A percentile compares a stretch with the other conserved stretches of the same genome.
Conservation (phyloP, 495 filamentous ascomycete species). For the Lophiotrema nucula region DNA sequence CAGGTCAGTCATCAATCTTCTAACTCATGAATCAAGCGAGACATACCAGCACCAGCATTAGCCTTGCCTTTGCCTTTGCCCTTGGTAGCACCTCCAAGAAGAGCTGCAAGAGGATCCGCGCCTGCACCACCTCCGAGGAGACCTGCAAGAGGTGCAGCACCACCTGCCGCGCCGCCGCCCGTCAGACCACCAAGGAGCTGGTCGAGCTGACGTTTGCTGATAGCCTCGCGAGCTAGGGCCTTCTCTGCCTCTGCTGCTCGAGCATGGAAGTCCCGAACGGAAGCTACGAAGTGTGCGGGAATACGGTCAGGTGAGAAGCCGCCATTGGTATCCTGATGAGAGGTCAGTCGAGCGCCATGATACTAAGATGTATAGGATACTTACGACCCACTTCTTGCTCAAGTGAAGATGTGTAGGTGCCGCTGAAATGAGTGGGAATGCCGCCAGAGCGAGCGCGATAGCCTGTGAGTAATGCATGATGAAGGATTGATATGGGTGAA, state of each 20-base stretch:
- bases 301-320: conserved; percentile 2
- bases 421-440: conserved; percentile 4
- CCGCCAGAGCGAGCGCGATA: conserved; percentile 9
- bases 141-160: not conserved
- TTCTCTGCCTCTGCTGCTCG: not conserved
- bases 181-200: conserved; percentile 14
- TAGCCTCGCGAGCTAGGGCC: conserved; percentile 2
- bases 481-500: not conserved
- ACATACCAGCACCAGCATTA: not conserved
- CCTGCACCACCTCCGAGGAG: conserved; percentile 1
- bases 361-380: not conserved
- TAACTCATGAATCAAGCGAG: not conserved
- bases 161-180: conserved; percentile 2
- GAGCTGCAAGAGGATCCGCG: not conserved
- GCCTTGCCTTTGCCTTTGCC: conserved; percentile 10
- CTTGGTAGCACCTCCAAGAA: not conserved
- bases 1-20: not conserved
- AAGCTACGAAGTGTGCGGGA: conserved; percentile 8
- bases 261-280: not conserved
- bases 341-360: not conserved
- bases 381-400: not conserved
- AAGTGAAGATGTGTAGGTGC: conserved; percentile 6
- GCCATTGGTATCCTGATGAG: conserved; percentile 1
- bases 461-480: conserved; percentile 11
- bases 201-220: conserved; percentile 14